Evolutionary conservation across 352 stramenopile species (phyloP).

Genomic region (Plasmopara halstedii): DNA sequence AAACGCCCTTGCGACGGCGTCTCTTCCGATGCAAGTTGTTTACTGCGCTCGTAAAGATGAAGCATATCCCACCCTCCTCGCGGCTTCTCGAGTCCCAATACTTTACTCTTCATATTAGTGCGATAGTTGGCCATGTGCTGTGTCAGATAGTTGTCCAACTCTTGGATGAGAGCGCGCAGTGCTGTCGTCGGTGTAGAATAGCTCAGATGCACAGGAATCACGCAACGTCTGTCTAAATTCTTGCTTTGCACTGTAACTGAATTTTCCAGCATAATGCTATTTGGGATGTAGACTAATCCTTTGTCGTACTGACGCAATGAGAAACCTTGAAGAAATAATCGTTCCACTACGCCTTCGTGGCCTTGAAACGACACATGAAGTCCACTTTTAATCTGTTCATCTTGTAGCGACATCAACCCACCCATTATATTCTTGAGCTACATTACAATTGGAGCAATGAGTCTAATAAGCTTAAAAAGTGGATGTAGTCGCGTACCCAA

Average conservation of each 20-base stretch:
- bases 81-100: constrained; percentile 43
- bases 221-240: constrained; percentile 41
- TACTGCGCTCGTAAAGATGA: constrained; percentile 33
- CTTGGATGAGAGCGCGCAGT: constrained; percentile 68
- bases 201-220: constrained; percentile 50
- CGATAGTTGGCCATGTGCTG: constrained; percentile 28
- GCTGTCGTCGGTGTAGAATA: constrained; percentile 37
- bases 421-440: constrained; percentile 84
- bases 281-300: constrained; percentile 71
- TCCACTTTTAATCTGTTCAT: constrained; percentile 79
- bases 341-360: constrained; percentile 76
- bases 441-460: not conserved
- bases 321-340: constrained; percentile 76
- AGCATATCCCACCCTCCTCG: constrained; percentile 39
- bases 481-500: constrained; percentile 37
- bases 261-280: constrained; percentile 70
- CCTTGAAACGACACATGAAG: constrained; percentile 63
- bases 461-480: not conserved
- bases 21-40: constrained; percentile 26
- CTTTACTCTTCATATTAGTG: constrained; percentile 23
- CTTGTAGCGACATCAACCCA: constrained; percentile 67
- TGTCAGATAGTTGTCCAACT: constrained; percentile 48
- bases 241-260: constrained; percentile 66
- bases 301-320: constrained; percentile 78
- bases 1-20: constrained; percentile 30